These are phyloP conservation scores for Myriosclerotinia scirpicola DNA, from an alignment of 2,329 filamentous ascomycete species.

Conservation along the genomic window DNA sequence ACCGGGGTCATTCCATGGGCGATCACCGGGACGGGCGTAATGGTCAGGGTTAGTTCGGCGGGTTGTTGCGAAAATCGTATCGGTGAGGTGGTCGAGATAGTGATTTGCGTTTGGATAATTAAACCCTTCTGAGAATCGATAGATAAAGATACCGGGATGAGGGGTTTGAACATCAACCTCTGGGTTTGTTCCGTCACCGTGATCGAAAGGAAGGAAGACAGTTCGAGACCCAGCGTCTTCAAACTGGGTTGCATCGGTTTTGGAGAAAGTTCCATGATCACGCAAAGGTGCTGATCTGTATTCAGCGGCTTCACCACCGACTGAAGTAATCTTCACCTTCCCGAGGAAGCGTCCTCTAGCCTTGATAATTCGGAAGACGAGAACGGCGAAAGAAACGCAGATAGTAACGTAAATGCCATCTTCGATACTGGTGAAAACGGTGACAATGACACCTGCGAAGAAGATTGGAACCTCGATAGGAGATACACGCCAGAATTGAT, in stretches of 20 bases:
- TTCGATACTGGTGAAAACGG: constrained; percentile 85
- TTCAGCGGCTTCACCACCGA: constrained; percentile 53
- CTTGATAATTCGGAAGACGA: constrained; percentile 81
- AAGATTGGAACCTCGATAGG: constrained; percentile 90
- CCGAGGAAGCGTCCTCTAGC: constrained; percentile 83
- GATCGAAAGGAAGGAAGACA: constrained; percentile 83
- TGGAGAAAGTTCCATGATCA: constrained; percentile 51
- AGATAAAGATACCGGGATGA: constrained; percentile 92
- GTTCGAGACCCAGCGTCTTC: constrained; percentile 61
- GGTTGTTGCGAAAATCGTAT: constrained; percentile 68
- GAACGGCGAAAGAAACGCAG: constrained; percentile 69
- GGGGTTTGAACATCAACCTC: constrained; percentile 75
- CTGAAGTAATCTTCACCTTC: constrained; percentile 77
- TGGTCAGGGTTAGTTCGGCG: constrained; percentile 71
- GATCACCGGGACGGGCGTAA: constrained; percentile 68
- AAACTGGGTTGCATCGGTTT: constrained; percentile 33
- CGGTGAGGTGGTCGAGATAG: constrained; percentile 76
- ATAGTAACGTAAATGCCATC: constrained; percentile 91
- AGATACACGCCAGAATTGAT: constrained; percentile 93
- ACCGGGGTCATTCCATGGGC: constrained; percentile 94
- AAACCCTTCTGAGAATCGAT: constrained; percentile 91
- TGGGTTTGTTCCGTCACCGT: constrained; percentile 89
- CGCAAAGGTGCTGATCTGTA: constrained; percentile 65
- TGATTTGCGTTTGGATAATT: constrained; percentile 94
- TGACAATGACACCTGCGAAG: constrained; percentile 88